A percentile compares a stretch with the other conserved stretches of the same genome.
phyloP scores from a whole-genome alignment of 371 early-diverging fungal species.

The Circinella umbellata region DNA sequence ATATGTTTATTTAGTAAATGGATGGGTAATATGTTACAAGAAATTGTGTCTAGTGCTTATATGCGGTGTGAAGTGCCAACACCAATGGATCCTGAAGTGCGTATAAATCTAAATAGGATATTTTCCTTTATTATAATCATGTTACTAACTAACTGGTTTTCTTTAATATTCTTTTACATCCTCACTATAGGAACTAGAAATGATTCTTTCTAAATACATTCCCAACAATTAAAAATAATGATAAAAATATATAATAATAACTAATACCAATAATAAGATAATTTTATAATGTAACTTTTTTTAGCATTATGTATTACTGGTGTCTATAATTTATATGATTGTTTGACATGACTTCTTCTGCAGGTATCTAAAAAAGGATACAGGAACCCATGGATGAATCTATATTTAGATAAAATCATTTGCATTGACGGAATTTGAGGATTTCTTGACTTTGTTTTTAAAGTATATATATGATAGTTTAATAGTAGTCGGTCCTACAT shows the following conservation, averaged over 20 bases:
- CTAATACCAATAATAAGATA: too few species aligned
- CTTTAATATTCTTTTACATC: background rate
- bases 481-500: too few species aligned
- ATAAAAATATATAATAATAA: background rate
- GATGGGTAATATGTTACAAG: slow-evolving; percentile 61
- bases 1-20: slow-evolving; percentile 21
- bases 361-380: slow-evolving; percentile 5
- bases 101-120: background rate
- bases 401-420: slow-evolving; percentile 4
- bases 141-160: background rate
- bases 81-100: slow-evolving; percentile 13
- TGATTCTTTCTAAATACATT: slow-evolving; percentile 10
- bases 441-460: background rate
- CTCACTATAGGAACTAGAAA: slow-evolving; percentile 11
- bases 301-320: background rate
- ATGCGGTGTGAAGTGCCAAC: slow-evolving; percentile 21
- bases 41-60: slow-evolving; percentile 61
- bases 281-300: background rate
- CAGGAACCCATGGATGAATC: background rate
- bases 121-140: background rate
- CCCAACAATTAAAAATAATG: background rate
- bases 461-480: too few species aligned
- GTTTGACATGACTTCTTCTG: background rate
- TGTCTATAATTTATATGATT: too few species aligned
- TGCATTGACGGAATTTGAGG: slow-evolving; percentile 1